Percentiles rank a stretch among this genome's conserved stretches.
phyloP scores from a whole-genome alignment of 164 flowering plant species.

The Brasenia schreberi region DNA sequence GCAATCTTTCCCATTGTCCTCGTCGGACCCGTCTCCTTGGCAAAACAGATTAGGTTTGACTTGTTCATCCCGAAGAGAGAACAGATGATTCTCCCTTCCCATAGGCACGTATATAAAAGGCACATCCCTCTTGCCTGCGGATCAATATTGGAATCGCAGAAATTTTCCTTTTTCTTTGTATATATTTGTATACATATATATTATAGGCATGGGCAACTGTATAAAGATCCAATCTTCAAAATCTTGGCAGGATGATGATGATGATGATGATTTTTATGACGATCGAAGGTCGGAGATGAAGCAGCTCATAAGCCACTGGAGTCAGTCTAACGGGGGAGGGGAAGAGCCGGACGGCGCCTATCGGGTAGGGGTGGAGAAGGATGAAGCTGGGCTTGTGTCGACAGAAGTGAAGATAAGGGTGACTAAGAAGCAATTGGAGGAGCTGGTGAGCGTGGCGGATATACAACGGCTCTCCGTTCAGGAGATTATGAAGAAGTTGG shows the following conservation, averaged over 20 bases:
- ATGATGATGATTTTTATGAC: background rate
- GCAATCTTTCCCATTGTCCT: no score
- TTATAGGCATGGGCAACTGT: background rate
- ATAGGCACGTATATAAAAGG: no score
- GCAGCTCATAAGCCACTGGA: background rate
- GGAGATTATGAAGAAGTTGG: background rate
- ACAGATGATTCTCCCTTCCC: no score
- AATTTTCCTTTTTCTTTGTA: background rate
- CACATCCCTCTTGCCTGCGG: no score
- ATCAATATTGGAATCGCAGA: no score
- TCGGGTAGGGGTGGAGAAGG: background rate
- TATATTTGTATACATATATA: background rate
- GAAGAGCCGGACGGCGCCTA: background rate
- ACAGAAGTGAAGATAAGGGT: conserved; percentile 6
- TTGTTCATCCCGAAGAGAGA: no score
- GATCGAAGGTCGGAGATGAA: background rate
- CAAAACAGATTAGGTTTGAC: no score
- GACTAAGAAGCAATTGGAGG: conserved; percentile 6
- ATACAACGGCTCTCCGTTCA: conserved; percentile 1
- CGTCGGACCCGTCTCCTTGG: no score
- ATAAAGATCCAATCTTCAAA: background rate
- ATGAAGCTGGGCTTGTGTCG: background rate
- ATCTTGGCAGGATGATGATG: background rate
- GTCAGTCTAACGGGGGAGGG: background rate
- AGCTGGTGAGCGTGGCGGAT: background rate